A percentile compares a stretch with the other conserved stretches of the same genome.
These are phyloP conservation scores for Hemileia vastatrix DNA, from an alignment of 1,284 basidiomycete genomes.

Conservation along the genomic window DNA sequence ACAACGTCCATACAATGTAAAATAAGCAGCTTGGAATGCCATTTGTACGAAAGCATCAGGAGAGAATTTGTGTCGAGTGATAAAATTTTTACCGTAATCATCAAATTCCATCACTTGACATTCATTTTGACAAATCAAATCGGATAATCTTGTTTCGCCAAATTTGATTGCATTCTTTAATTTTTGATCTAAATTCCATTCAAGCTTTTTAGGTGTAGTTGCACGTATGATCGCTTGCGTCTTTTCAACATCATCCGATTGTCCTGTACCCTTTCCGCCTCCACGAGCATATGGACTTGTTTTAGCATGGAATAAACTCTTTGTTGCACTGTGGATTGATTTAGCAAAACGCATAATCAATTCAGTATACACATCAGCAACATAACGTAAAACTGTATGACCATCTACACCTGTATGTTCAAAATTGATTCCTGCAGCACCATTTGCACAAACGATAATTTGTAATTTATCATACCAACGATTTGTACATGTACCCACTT, in stretches of 20 bases:
- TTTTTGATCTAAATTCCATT: constrained; percentile 77
- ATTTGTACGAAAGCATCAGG: constrained; percentile 58
- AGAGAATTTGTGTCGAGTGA: constrained; percentile 68
- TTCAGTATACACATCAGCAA: constrained; percentile 89
- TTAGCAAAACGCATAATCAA: constrained; percentile 85
- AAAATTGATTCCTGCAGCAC: constrained; percentile 93
- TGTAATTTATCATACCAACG: constrained; percentile 81
- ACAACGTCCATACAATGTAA: constrained; percentile 51
- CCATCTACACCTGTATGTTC: constrained; percentile 97
- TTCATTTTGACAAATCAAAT: constrained; percentile 96
- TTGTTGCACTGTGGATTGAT: constrained; percentile 85
- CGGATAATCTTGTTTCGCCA: constrained; percentile 85
- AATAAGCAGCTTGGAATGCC: constrained; percentile 14
- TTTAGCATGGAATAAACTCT: constrained; percentile 81
- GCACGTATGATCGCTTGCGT: constrained; percentile 66
- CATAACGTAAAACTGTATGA: constrained; percentile 48
- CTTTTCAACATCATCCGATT: constrained; percentile 39
- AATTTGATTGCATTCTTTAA: constrained; percentile 77
- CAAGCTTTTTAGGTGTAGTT: constrained; percentile 85
- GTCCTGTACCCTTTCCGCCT: constrained; percentile 50
- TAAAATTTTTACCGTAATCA: constrained; percentile 67
- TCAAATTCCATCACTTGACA: constrained; percentile 72
- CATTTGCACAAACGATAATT: constrained; percentile 85
- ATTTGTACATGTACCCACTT: constrained; percentile 92
- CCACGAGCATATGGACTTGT: constrained; percentile 71